These are phyloP conservation scores for Fraxinus xanthoxyloides DNA, from an alignment of 305 asterid species.

Conservation along the genomic window DNA sequence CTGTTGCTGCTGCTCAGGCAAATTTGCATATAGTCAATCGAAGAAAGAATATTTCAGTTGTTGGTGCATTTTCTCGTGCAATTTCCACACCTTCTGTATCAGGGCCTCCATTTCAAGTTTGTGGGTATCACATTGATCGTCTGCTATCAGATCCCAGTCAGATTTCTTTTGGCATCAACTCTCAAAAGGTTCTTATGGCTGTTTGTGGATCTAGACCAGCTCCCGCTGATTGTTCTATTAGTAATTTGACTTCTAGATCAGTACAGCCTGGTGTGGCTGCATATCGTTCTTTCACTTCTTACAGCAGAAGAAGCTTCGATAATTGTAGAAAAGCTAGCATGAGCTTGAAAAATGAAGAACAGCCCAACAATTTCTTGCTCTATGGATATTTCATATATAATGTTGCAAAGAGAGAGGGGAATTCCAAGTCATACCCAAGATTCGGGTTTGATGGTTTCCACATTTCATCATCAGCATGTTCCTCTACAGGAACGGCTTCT, in stretches of 20 bases:
- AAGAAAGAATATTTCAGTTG: conserved; percentile 60
- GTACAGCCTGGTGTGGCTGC: conserved; percentile 39
- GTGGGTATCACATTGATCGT: conserved; percentile 63
- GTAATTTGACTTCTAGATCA: conserved; percentile 34
- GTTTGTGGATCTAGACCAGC: conserved; percentile 42
- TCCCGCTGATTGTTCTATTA: conserved; percentile 29
- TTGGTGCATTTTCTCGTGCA: conserved; percentile 72
- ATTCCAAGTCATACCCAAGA: conserved; percentile 39
- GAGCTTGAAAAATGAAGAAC: conserved; percentile 65
- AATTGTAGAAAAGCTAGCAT: conserved; percentile 55
- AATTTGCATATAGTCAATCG: conserved; percentile 53
- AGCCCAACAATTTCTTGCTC: conserved; percentile 59
- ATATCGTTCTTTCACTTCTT: conserved; percentile 37
- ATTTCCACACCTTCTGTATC: conserved; percentile 71
- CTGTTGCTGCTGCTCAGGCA: conserved; percentile 70
- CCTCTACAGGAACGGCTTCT: conserved; percentile 58
- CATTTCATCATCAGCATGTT: conserved; percentile 53
- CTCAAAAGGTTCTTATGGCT: conserved; percentile 53
- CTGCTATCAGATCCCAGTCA: conserved; percentile 41
- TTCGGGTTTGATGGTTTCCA: conserved; percentile 53
- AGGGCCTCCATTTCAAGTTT: conserved; percentile 68
- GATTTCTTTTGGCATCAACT: conserved; percentile 27
- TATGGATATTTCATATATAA: conserved; percentile 68
- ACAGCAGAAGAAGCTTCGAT: conserved; percentile 37
- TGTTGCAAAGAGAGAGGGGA: conserved; percentile 57